Evolutionary conservation across 2,329 filamentous ascomycete species (phyloP).

Genomic region (Fusarium poae): DNA sequence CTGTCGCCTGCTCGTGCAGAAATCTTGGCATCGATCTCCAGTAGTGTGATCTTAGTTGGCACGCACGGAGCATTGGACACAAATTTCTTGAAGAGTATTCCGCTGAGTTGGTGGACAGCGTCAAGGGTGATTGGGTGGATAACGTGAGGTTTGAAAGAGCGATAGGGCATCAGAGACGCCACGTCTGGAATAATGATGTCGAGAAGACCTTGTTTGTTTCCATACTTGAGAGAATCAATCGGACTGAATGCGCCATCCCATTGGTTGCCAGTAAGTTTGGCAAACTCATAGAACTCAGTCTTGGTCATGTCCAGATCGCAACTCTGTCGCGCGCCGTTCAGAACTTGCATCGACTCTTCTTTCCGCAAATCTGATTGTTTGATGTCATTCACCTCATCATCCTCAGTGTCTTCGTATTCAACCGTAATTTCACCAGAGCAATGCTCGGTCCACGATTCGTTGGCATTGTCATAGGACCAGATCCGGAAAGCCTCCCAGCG

Average conservation of each 20-base stretch:
- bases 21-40: conserved; percentile 4
- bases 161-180: conserved; percentile 15
- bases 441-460: conserved; percentile 5
- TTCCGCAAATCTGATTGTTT: background rate
- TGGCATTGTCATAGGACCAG: conserved; percentile 7
- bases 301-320: conserved; percentile 9
- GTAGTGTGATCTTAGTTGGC: background rate
- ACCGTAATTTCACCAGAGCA: conserved; percentile 6
- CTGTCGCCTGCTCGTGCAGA: conserved; percentile 1
- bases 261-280: conserved; percentile 10
- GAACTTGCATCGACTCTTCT: background rate
- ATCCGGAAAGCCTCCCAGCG: conserved; percentile 10
- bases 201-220: conserved; percentile 11
- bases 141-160: conserved; percentile 8
- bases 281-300: conserved; percentile 8
- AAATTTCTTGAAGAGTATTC: conserved; percentile 16
- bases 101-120: conserved; percentile 14
- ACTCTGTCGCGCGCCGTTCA: background rate
- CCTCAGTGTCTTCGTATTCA: background rate
- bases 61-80: conserved; percentile 20
- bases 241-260: conserved; percentile 18
- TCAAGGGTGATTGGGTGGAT: conserved; percentile 13
- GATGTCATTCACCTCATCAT: background rate
- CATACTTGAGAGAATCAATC: conserved; percentile 3
- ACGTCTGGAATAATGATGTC: conserved; percentile 10